Evolutionary conservation across 2,329 filamentous ascomycete species (phyloP).

Genomic region (Cercospora nicotianae): DNA sequence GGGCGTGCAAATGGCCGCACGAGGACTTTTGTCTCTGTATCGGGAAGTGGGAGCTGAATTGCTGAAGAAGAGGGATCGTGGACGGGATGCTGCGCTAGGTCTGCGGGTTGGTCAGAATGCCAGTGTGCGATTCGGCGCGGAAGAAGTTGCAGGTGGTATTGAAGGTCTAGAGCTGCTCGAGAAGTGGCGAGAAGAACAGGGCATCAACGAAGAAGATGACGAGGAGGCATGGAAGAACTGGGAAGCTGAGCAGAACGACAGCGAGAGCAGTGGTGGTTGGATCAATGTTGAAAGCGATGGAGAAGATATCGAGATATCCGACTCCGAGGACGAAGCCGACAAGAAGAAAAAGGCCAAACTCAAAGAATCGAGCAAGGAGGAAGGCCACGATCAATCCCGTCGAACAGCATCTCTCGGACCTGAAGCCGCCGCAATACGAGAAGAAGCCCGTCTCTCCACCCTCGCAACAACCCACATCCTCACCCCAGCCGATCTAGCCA

Average conservation of each 20-base stretch:
- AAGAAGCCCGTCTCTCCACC: conserved; percentile 54
- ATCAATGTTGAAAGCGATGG: conserved; percentile 83
- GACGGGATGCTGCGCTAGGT: conserved; percentile 84
- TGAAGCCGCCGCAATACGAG: conserved; percentile 33
- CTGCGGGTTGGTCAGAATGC: conserved; percentile 73
- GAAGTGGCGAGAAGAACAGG: conserved; percentile 90
- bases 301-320: conserved; percentile 70
- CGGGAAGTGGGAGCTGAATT: conserved; percentile 87
- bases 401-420: conserved; percentile 37
- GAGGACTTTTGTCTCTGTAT: conserved; percentile 86
- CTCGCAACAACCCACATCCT: conserved; percentile 92
- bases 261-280: conserved; percentile 82
- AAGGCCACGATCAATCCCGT: conserved; percentile 30
- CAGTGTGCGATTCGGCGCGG: conserved; percentile 79
- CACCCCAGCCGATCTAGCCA: conserved; percentile 92
- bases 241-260: conserved; percentile 62
- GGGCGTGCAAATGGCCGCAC: conserved; percentile 97
- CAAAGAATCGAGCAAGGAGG: conserved; percentile 20
- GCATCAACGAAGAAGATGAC: conserved; percentile 61
- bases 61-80: conserved; percentile 84
- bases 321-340: conserved; percentile 68
- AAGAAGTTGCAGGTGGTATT: conserved; percentile 72
- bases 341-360: conserved; percentile 45
- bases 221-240: conserved; percentile 58
- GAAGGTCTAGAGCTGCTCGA: conserved; percentile 90